Evolutionary conservation across 345 rosid species (phyloP).

Genomic region (Euclidium syriacum): DNA sequence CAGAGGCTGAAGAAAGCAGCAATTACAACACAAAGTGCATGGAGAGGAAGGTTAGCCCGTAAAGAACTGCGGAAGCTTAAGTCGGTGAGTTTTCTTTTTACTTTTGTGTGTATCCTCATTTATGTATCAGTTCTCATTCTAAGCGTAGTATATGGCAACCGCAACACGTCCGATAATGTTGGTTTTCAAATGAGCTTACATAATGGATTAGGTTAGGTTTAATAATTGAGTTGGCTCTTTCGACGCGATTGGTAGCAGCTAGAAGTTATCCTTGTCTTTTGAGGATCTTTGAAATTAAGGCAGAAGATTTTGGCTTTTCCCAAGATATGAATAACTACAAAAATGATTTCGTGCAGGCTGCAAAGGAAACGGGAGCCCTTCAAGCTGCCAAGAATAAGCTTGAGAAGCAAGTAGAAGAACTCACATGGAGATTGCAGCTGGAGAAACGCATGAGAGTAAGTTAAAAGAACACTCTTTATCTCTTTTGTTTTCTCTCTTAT

Average conservation of each 20-base stretch:
- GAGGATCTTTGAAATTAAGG: constrained; percentile 3
- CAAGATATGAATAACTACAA: not conserved
- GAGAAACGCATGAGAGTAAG: constrained; percentile 85
- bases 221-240: not conserved
- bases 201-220: not conserved
- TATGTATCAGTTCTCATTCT: not conserved
- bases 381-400: constrained; percentile 88
- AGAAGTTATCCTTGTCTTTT: not conserved
- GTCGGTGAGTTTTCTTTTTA: constrained; percentile 50
- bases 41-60: constrained; percentile 89
- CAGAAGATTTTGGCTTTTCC: constrained; percentile 1
- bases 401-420: constrained; percentile 93
- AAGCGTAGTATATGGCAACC: not conserved
- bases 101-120: constrained; percentile 9
- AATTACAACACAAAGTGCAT: constrained; percentile 76
- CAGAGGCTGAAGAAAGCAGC: constrained; percentile 66
- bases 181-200: not conserved
- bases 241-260: not conserved
- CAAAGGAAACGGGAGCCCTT: constrained; percentile 94
- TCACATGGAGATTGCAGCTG: constrained; percentile 70
- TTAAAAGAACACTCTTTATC: not conserved
- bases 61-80: constrained; percentile 81
- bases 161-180: not conserved
- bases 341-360: constrained; percentile 54
- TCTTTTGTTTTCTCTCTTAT: not conserved